These are phyloP conservation scores for Flaveria brownii DNA, from an alignment of 129 eudicot genomes.

Conservation along the genomic window DNA sequence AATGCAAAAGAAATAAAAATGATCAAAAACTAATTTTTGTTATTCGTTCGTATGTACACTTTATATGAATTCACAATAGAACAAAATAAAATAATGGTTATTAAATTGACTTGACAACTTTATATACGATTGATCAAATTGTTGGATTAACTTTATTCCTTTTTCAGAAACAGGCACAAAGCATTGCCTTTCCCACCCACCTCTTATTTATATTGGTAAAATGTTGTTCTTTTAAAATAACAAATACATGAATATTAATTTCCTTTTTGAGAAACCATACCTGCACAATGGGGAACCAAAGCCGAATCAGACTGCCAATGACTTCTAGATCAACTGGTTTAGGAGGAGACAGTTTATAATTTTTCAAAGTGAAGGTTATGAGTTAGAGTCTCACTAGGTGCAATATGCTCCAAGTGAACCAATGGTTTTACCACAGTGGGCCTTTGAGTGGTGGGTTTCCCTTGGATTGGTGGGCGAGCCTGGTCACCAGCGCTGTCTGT, in stretches of 20 bases:
- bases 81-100: not conserved
- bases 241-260: not conserved
- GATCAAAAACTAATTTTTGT: not conserved
- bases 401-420: too few species aligned
- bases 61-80: not conserved
- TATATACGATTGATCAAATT: conserved; percentile 24
- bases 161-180: conserved; percentile 24
- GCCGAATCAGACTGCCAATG: too few species aligned
- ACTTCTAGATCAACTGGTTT: too few species aligned
- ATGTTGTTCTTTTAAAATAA: not conserved
- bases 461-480: too few species aligned
- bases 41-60: not conserved
- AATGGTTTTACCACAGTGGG: too few species aligned
- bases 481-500: too few species aligned
- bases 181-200: conserved; percentile 29
- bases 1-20: not conserved
- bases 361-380: too few species aligned
- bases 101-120: conserved; percentile 15
- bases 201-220: not conserved
- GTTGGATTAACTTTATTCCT: conserved; percentile 26
- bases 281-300: too few species aligned
- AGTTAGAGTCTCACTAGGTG: too few species aligned
- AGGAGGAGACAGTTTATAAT: too few species aligned
- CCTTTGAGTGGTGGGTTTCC: too few species aligned
- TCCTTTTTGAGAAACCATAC: too few species aligned